Evolutionary conservation across 1,284 basidiomycete species (phyloP).

Genomic region (Caloboletus inedulis): DNA sequence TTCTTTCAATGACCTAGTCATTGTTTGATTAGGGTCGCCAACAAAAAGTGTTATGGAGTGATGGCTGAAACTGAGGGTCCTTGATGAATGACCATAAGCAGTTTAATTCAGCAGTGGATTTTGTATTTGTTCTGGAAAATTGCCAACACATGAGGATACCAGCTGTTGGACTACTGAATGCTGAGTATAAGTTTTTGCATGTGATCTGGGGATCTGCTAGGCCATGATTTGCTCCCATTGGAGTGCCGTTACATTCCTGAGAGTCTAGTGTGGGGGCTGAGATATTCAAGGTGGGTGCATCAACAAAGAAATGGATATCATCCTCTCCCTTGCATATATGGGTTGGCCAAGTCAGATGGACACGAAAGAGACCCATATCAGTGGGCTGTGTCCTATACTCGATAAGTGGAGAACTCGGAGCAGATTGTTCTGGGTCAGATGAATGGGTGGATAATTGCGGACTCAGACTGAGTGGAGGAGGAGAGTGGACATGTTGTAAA

Average conservation of each 20-base stretch:
- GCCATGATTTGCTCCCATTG: too few relatives aligned
- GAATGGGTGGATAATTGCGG: background rate
- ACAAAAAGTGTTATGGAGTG: too few relatives aligned
- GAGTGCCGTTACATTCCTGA: too few relatives aligned
- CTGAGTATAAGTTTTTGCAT: background rate
- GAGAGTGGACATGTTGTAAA: background rate
- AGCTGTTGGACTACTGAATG: background rate
- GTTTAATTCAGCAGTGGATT: conserved; percentile 7
- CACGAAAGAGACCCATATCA: background rate
- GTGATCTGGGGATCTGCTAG: background rate
- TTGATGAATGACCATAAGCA: background rate
- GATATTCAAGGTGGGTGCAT: background rate
- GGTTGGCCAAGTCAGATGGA: background rate
- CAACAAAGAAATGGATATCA: background rate
- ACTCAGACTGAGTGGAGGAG: background rate
- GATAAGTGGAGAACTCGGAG: background rate
- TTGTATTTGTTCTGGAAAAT: background rate
- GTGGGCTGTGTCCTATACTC: background rate
- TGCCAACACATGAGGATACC: background rate
- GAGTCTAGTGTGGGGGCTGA: too few relatives aligned
- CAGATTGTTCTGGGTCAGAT: too few relatives aligned
- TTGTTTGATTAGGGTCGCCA: too few relatives aligned
- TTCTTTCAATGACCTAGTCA: too few relatives aligned
- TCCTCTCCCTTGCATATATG: background rate
- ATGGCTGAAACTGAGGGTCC: background rate